Conservation (phyloP, 306 rosid genomes). For the Canavalia gladiata region DNA sequence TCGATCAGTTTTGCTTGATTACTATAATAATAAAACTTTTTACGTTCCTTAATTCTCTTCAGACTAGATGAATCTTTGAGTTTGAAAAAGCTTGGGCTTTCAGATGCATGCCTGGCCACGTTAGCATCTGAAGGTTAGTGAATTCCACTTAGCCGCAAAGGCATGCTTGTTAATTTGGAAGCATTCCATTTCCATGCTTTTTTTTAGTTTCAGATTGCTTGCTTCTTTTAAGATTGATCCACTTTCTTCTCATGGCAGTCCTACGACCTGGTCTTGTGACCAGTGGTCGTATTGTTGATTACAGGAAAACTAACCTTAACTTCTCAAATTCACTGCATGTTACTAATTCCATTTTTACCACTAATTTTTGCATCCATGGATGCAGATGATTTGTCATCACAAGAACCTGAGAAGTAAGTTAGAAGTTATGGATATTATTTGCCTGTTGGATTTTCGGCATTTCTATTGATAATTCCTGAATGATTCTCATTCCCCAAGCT, state of each 20-base stretch:
- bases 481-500: constrained; percentile 43
- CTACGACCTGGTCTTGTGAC: neutral
- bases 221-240: neutral
- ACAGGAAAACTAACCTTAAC: constrained; percentile 28
- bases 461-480: constrained; percentile 36
- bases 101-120: constrained; percentile 83
- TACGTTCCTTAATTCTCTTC: constrained; percentile 47
- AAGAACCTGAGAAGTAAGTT: constrained; percentile 62
- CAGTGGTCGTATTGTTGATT: neutral
- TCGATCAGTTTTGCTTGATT: constrained; percentile 19
- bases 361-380: constrained; percentile 23
- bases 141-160: constrained; percentile 32
- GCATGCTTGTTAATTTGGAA: constrained; percentile 31
- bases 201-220: constrained; percentile 28
- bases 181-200: constrained; percentile 27
- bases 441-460: constrained; percentile 22
- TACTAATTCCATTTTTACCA: constrained; percentile 34
- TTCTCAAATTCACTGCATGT: constrained; percentile 31
- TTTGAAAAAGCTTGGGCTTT: constrained; percentile 77
- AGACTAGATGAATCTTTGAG: constrained; percentile 83
- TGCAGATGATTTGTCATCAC: constrained; percentile 55
- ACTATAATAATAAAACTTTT: constrained; percentile 14
- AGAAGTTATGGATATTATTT: constrained; percentile 40
- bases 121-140: constrained; percentile 83
- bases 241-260: neutral